Percentiles rank a stretch among this genome's conserved stretches.
These are phyloP conservation scores for Starmerella geochares DNA, from an alignment of 805 yeast species.

Conservation along the genomic window DNA sequence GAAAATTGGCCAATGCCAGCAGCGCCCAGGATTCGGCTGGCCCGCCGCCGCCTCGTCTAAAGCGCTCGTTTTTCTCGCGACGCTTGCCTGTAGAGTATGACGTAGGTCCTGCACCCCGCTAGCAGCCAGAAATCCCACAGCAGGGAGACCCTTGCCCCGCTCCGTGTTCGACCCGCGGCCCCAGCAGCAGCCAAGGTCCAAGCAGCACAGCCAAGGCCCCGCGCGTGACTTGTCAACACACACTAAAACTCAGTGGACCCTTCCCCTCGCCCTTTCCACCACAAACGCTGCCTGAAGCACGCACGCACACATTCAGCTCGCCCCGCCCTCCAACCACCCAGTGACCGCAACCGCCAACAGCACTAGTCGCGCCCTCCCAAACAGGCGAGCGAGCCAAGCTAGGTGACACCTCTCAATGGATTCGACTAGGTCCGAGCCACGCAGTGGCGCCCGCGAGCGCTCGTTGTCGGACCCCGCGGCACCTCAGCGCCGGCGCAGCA, in stretches of 20 bases:
- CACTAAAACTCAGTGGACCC: neutral
- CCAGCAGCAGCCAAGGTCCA: too few relatives aligned
- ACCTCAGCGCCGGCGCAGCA: conserved; percentile 5
- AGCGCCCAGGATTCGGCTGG: too few relatives aligned
- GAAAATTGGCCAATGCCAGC: too few relatives aligned
- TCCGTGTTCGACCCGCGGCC: too few relatives aligned
- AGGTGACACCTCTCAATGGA: neutral
- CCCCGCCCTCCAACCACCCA: neutral
- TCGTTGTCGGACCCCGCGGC: conserved; percentile 5
- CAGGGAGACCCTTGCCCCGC: too few relatives aligned
- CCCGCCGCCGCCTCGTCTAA: too few relatives aligned
- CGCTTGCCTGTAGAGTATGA: too few relatives aligned
- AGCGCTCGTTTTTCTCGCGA: too few relatives aligned
- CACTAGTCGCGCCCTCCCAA: neutral
- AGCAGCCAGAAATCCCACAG: too few relatives aligned
- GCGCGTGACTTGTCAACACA: neutral
- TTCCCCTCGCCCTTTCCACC: neutral
- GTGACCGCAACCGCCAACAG: neutral
- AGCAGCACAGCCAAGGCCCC: neutral
- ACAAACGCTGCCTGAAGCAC: neutral
- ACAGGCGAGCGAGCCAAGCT: neutral
- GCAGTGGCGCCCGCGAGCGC: neutral
- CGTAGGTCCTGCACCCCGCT: too few relatives aligned
- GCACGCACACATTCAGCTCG: neutral
- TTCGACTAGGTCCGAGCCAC: neutral